Evolutionary conservation across 2,329 filamentous ascomycete species (phyloP).

Genomic region (Talaromyces atroroseus): DNA sequence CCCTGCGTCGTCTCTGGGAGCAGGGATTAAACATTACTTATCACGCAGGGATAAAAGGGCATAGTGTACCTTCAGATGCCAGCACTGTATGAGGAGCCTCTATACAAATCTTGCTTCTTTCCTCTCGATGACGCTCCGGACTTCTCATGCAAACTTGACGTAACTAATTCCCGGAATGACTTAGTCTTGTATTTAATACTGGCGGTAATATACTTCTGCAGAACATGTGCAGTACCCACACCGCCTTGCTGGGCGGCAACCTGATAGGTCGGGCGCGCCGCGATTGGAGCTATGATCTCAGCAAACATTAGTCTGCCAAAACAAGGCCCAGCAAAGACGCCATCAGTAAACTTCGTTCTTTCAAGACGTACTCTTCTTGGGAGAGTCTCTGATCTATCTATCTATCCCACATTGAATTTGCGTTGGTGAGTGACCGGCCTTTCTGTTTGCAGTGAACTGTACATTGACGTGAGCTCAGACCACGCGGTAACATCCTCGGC

Average conservation of each 20-base stretch:
- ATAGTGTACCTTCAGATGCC: background rate
- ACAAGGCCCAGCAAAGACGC: background rate
- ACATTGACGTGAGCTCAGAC: background rate
- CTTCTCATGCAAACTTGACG: background rate
- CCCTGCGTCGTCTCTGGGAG: background rate
- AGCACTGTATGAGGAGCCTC: background rate
- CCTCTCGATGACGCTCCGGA: background rate
- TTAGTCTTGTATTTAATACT: background rate
- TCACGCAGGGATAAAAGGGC: background rate
- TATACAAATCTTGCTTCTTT: background rate
- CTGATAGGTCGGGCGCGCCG: background rate
- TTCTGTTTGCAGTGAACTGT: background rate
- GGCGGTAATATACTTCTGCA: background rate
- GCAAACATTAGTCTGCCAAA: constrained; percentile 4
- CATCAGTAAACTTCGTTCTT: background rate
- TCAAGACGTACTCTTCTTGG: too few species aligned
- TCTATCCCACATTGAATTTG: background rate
- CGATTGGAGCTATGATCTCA: constrained; percentile 15
- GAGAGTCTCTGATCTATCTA: background rate
- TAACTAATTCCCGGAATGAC: background rate
- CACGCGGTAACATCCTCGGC: constrained; percentile 7
- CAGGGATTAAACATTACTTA: background rate
- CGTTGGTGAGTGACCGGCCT: background rate
- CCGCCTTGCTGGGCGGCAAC: background rate
- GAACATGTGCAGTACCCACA: background rate